These are phyloP conservation scores for Stemphylium lycopersici DNA, from an alignment of 2,329 filamentous ascomycete species.

Conservation along the genomic window DNA sequence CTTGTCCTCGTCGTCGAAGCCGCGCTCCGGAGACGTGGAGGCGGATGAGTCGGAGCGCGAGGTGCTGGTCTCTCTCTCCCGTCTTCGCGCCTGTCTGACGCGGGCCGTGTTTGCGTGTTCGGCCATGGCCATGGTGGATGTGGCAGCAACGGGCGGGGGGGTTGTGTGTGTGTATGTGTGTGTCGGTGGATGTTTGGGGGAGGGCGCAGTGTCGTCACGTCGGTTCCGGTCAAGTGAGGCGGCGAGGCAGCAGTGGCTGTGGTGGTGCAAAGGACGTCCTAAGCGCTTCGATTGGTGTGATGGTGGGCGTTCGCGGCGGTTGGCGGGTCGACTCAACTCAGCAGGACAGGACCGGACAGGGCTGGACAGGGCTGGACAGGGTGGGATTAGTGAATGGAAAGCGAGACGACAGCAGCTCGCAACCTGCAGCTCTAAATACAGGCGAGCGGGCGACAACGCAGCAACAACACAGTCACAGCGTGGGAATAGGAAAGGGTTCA, in stretches of 20 bases:
- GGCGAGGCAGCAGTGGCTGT: slow-evolving; percentile 4
- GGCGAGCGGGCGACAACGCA: slow-evolving; percentile 1
- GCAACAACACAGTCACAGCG: not conserved
- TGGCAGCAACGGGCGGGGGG: slow-evolving; percentile 1
- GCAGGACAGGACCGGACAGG: not conserved
- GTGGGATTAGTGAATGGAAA: not conserved
- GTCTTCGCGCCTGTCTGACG: slow-evolving; percentile 29
- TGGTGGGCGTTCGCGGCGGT: slow-evolving; percentile 7
- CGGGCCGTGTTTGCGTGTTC: slow-evolving; percentile 11
- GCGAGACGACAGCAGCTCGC: not conserved
- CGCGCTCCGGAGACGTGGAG: slow-evolving; percentile 74
- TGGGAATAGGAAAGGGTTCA: slow-evolving; percentile 5
- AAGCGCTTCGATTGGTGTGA: too few relatives aligned
- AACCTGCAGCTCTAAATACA: not conserved
- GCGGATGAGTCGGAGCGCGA: slow-evolving; percentile 62
- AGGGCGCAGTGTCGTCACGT: too few relatives aligned
- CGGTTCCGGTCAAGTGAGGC: not conserved
- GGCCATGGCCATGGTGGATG: slow-evolving; percentile 12
- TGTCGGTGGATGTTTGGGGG: not conserved
- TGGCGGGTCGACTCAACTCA: slow-evolving; percentile 20
- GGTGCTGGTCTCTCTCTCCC: slow-evolving; percentile 41
- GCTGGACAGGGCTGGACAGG: not conserved
- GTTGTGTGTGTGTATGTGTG: too few relatives aligned
- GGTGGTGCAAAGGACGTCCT: not conserved
- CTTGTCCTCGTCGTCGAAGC: slow-evolving; percentile 88